Percentiles rank a stretch among this genome's conserved stretches.
Conservation (phyloP, 129 eudicot genomes). For the Calendula officinalis region DNA sequence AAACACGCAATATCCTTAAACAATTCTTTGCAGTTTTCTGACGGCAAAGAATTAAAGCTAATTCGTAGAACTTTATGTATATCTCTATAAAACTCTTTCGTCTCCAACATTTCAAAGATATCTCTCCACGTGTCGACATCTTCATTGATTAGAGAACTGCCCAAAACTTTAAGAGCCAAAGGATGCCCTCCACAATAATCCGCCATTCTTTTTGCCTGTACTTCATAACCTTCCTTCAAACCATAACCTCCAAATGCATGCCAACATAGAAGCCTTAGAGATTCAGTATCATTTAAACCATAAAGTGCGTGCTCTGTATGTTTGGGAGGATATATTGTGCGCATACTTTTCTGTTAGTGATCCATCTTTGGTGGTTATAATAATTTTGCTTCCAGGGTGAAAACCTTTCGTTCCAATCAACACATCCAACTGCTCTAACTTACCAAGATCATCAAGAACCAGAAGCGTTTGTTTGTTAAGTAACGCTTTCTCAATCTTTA, state of each 20-base stretch:
- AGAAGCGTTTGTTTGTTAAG: neutral
- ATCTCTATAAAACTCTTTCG: neutral
- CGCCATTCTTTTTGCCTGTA: neutral
- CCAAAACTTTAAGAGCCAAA: conserved; percentile 13
- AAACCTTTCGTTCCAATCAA: neutral
- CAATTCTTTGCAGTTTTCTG: conserved; percentile 8
- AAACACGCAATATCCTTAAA: conserved; percentile 34
- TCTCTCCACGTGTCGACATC: neutral
- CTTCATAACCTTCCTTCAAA: conserved; percentile 11
- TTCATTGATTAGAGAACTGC: neutral
- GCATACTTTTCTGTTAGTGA: conserved; percentile 12
- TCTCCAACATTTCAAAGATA: neutral
- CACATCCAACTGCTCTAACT: neutral
- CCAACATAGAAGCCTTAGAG: conserved; percentile 13
- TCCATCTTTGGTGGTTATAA: conserved; percentile 8
- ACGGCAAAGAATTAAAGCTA: conserved; percentile 4
- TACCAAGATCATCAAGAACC: conserved; percentile 18
- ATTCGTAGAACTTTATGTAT: neutral
- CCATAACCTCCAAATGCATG: conserved; percentile 15
- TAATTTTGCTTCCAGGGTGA: conserved; percentile 10
- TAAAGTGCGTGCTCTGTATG: neutral
- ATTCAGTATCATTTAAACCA: neutral
- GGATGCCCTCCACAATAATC: conserved; percentile 20
- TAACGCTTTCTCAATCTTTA: conserved; percentile 1
- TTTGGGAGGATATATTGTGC: neutral